Evolutionary conservation across 257 asterid genomes (phyloP), one percentile per base, ranked within the genome.

Genomic region (Fraxinus anomala): DNA sequence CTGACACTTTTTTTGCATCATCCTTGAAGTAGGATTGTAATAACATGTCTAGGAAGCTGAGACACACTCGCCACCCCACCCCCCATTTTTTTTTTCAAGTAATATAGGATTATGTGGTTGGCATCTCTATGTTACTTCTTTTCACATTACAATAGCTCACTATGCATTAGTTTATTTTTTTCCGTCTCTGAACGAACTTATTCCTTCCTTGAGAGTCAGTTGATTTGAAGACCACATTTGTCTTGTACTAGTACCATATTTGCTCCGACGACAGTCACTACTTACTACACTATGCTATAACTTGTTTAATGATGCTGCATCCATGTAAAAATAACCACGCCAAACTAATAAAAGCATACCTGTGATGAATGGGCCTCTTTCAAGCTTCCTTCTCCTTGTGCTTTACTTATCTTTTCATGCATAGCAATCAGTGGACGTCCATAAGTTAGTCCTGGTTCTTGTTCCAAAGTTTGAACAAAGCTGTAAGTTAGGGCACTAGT

Each of bases 291-390:
- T 36, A 44, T 49, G 31, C 63, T 19, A 13, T 68, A 13, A 23
- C 11, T 2, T 21, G 49, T 4, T 5, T 39, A 54, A 71, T 16
- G 24, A 33, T 81, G 72, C 66, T 56, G 66, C 34, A 65, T 76
- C 68, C 11, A 68, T 49, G 31, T 37, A 28, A 19, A 70, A 44
- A 31, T 16, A 69, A 59, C 30, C 28, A 74, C 26, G 76, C 68
- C 9, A 17, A 42, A 65, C 26, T 61, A 59, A 33, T n/a, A 3
- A 40, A 61, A 76, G 76, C 34, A 67, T 83, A 90, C 94, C 93
- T 89, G 93, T 36, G 76, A 14, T 68, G 76, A 74, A 34, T 82
- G 82, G 30, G 90, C 36, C 74, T 14, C 85, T 71, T n/a, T 76
- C 66, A 74, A 76, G 82, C 90, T 91, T 47, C 84, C 40, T 33